Evolutionary conservation across 768 basidiomycete species (phyloP), one percentile per base, ranked within the genome.

Genomic region (Tricholoma saponaceum): DNA sequence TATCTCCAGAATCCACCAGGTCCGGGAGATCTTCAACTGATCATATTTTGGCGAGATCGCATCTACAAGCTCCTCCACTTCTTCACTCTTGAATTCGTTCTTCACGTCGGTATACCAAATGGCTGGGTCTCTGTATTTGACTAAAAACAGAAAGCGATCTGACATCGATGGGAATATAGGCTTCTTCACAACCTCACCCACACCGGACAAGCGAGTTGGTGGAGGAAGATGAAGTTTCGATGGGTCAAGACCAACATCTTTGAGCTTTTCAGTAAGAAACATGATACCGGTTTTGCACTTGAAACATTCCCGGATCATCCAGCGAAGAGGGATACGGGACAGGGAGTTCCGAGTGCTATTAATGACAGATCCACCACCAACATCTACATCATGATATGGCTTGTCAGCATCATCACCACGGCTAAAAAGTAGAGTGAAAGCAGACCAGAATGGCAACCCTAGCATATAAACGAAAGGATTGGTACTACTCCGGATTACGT

Each of bases 281-380:
- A 86, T 72, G 58, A 89, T 84, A 0, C 86, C 86, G 0, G 76
- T 76, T 5, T 83, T 66, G 4, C 78, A 65, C 52, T 72, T 75
- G 77, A 88, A 84, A 60, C 79, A 82, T 63, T 90, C 79, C 22
- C 87, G 82, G 51, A 90, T 71, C 86, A 90, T 88, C 87, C 88
- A 86, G 0, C 79, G 74, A 13, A 86, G 74, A 3, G 83, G 69
- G 30, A 84, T 80, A 16, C 79, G 77, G 5, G 83, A 76, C 3
- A 86, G 75, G 16, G 70, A 72, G 33, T 77, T 62, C 0, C 59
- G 64, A 0, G 71, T 72, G 1, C 71, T 74, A 62, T 84, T 81
- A 8, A 65, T 70, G 2, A 79, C 79, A 8, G 80, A 78, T 0
- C 83, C 83, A 18, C 85, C 85, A 12, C 84, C 84, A 23, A 85